Conservation (phyloP, 2,329 filamentous ascomycete genomes). For the Neophaeococcomyces aloes region DNA sequence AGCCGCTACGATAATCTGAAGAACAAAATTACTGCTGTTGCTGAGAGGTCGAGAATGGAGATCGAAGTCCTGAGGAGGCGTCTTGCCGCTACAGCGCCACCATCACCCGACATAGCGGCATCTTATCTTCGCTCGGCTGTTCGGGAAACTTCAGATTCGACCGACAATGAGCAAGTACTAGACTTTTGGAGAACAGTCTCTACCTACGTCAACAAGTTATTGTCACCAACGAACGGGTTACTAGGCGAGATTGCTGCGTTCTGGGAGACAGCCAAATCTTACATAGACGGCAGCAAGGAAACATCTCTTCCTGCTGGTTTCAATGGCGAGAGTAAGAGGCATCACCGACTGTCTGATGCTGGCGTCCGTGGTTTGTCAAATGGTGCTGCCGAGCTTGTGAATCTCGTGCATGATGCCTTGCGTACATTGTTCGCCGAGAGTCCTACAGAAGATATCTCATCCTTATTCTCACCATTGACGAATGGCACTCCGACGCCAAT, state of each 20-base stretch:
- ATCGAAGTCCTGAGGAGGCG: slow-evolving; percentile 81
- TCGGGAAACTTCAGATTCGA: slow-evolving; percentile 54
- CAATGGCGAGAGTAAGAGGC: slow-evolving; percentile 66
- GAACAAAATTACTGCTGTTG: slow-evolving; percentile 66
- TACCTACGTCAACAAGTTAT: slow-evolving; percentile 59
- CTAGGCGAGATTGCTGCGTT: slow-evolving; percentile 86
- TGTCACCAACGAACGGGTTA: slow-evolving; percentile 65
- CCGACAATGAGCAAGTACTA: slow-evolving; percentile 71
- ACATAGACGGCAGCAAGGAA: slow-evolving; percentile 78
- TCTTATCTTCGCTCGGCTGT: slow-evolving; percentile 65
- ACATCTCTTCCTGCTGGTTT: slow-evolving; percentile 67
- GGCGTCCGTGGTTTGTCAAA: slow-evolving; percentile 63
- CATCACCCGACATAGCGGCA: slow-evolving; percentile 57
- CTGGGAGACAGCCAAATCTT: slow-evolving; percentile 84
- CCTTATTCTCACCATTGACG: slow-evolving; percentile 62
- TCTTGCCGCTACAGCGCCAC: slow-evolving; percentile 63
- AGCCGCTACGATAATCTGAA: slow-evolving; percentile 85
- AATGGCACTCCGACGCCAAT: slow-evolving; percentile 55
- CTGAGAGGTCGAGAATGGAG: slow-evolving; percentile 80
- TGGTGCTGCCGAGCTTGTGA: slow-evolving; percentile 71
- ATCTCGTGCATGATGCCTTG: slow-evolving; percentile 68
- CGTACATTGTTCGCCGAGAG: slow-evolving; percentile 75
- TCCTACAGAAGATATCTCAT: slow-evolving; percentile 81
- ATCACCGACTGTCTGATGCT: slow-evolving; percentile 67
- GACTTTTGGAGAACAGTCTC: slow-evolving; percentile 90